Base-by-base conservation (phyloP, 257 asterid genomes). In the Jasminum sambac region DNA sequence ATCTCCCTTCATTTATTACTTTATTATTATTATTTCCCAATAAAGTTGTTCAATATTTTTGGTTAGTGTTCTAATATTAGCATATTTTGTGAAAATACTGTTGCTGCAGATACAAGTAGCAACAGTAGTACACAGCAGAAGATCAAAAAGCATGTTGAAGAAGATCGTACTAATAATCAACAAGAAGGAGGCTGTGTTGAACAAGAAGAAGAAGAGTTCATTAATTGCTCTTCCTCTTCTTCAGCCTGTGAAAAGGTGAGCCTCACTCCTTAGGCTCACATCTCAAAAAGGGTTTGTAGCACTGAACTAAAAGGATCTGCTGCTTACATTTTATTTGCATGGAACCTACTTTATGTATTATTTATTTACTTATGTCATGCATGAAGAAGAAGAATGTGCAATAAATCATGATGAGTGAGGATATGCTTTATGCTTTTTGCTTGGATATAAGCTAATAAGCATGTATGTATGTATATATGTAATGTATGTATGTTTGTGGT, bases 201-300 rank as follows among this genome's bases (percentile, higher is more conserved):
- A 39, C 78, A 69, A 66, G 63, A 60, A 8, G 41, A 7, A 40
- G 6, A 40, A 2, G 11, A 40, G 6, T 40, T 40, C 44, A 40
- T 40, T n/a, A n/a, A n/a, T 40, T 40, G 6, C 44, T 40, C 44
- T 40, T 40, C 42, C 6, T 26, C 57, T 69, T 66, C 64, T 72
- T 71, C 81, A 63, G 61, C 86, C 82, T 36, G 38, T 82, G 0
- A 89, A 87, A 84, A 91, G 93, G 97, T 89, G 50, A 74, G 24
- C 60, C 25, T 38, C 60, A 5, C 19, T 46, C 36, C 30, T 75
- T 55, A 55, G 62, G 62, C 78, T 67, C 76, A 75, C 68, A 74
- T 84, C 71, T 82, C 78, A 71, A 69, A 34, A 83, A 75, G 63
- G 61, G 70, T 52, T 52, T 38, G 10, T 58, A 50, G 68, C 48